A percentile compares a stretch with the other conserved stretches of the same genome.
Evolutionary conservation across 2,329 filamentous ascomycete species (phyloP).

Genomic region (Colletotrichum simmondsii): DNA sequence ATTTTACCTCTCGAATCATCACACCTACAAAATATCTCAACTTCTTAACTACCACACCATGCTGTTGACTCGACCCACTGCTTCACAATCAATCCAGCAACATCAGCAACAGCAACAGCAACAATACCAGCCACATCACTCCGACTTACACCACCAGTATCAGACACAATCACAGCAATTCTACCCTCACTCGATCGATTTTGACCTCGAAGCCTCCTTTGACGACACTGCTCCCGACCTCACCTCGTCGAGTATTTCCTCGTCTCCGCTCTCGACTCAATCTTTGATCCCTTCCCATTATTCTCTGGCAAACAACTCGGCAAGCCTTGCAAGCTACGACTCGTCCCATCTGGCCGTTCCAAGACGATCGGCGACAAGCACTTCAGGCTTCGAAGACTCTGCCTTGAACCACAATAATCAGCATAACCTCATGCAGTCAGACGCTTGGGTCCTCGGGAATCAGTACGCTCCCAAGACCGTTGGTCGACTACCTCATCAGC

Average conservation of each 20-base stretch:
- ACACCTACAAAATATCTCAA: constrained; percentile 10
- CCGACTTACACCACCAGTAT: background rate
- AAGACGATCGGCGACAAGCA: constrained; percentile 4
- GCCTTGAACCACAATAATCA: constrained; percentile 5
- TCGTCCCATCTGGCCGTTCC: constrained; percentile 4
- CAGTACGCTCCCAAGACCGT: constrained; percentile 51
- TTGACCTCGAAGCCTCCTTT: constrained; percentile 17
- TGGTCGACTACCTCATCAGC: constrained; percentile 60
- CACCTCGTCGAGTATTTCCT: constrained; percentile 14
- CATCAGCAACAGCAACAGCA: constrained; percentile 29
- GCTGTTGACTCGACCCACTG: constrained; percentile 30
- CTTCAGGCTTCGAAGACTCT: constrained; percentile 16
- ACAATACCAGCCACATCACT: background rate
- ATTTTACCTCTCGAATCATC: background rate
- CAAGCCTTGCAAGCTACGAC: constrained; percentile 1
- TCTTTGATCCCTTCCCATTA: constrained; percentile 37
- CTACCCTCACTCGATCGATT: constrained; percentile 21
- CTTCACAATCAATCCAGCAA: constrained; percentile 23
- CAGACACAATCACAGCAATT: constrained; percentile 2
- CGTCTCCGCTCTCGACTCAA: constrained; percentile 30
- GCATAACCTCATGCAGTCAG: constrained; percentile 52
- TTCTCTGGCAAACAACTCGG: constrained; percentile 38
- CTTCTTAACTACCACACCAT: constrained; percentile 22
- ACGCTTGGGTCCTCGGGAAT: constrained; percentile 50
- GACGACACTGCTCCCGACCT: constrained; percentile 12